Percentiles rank a stretch among this genome's conserved stretches.
phyloP scores from a whole-genome alignment of 371 early-diverging fungal genomes.

The Capillidium heterosporum region DNA sequence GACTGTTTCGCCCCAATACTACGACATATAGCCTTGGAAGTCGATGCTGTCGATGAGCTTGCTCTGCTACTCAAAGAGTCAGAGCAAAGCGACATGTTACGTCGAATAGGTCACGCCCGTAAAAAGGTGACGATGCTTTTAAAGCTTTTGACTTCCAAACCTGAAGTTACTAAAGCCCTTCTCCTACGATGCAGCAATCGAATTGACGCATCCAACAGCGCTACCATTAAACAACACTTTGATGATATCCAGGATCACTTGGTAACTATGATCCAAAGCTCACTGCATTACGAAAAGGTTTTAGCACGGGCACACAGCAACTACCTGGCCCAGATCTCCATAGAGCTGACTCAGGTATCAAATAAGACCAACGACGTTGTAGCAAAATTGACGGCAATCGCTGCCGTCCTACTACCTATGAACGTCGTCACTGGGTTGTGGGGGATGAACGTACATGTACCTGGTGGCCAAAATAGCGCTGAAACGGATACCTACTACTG shows the following conservation, averaged over 20 bases:
- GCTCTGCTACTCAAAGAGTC: slow-evolving; percentile 75
- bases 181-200: slow-evolving; percentile 50
- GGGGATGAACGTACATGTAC: slow-evolving; percentile 80
- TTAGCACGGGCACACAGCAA: slow-evolving; percentile 82
- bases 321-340: slow-evolving; percentile 88
- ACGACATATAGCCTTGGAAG: slow-evolving; percentile 61
- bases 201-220: slow-evolving; percentile 14
- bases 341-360: slow-evolving; percentile 88
- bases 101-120: slow-evolving; percentile 66
- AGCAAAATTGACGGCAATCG: slow-evolving; percentile 80
- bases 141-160: slow-evolving; percentile 50
- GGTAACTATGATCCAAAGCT: slow-evolving; percentile 75
- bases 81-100: slow-evolving; percentile 72
- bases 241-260: slow-evolving; percentile 93
- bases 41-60: slow-evolving; percentile 76
- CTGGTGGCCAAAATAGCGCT: too few relatives aligned
- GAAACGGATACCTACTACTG: slow-evolving; percentile 17
- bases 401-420: slow-evolving; percentile 80
- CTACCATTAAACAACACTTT: slow-evolving; percentile 60
- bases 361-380: slow-evolving; percentile 81
- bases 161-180: slow-evolving; percentile 58
- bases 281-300: slow-evolving; percentile 78
- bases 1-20: slow-evolving; percentile 68
- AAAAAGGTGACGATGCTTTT: slow-evolving; percentile 57
- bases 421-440: slow-evolving; percentile 83